Base-by-base conservation (phyloP, 306 rosid genomes). In the Castanea crenata region DNA sequence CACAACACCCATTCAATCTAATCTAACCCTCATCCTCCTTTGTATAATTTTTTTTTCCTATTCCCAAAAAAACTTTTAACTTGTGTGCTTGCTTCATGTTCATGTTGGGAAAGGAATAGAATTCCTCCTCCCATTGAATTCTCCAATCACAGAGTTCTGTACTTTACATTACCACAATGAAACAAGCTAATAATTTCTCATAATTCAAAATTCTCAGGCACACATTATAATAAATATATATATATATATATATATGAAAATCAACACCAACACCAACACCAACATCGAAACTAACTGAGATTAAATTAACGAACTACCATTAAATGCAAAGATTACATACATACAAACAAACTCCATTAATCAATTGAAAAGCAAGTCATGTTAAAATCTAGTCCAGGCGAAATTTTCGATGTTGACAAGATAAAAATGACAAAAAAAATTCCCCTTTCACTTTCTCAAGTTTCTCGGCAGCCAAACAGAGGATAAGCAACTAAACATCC, bases 381-480 rank as follows among this genome's bases (percentile, higher is more conserved):
- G 55, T 49, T 52, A 29, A 21, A 63, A 5, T 9, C 32, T 6
- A 29, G 69, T 63, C 69, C 38, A 31, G 41, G 46, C 34, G 4
- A 31, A 15, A 5, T 16, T 31, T 64, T 1, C 70, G 14, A 6
- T 64, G 6, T 32, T 49, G 54, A 64, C 8, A 8, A 18, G 46
- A 38, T 29, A 64, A 31, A 32, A 29, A 34, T 18, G 25, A 46
- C 1, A 11, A 13, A 12, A 41, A 19, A 55, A 20, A 21, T 5
- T 44, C 27, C 5, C 52, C n/a, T 12, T 15, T 34, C 19, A 8
- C 57, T n/a, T 18, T 25, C n/a, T 56, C 25, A 27, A 2, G 16
- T 58, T 59, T n/a, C 75, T 56, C 83, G 2, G 20, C 29, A 58
- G 21, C 75, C 78, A 78, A 75, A 52, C 70, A 78, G 31, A 70